phyloP scores from a whole-genome alignment of 352 stramenopile genomes.

The Pythium pyrilobum region DNA sequence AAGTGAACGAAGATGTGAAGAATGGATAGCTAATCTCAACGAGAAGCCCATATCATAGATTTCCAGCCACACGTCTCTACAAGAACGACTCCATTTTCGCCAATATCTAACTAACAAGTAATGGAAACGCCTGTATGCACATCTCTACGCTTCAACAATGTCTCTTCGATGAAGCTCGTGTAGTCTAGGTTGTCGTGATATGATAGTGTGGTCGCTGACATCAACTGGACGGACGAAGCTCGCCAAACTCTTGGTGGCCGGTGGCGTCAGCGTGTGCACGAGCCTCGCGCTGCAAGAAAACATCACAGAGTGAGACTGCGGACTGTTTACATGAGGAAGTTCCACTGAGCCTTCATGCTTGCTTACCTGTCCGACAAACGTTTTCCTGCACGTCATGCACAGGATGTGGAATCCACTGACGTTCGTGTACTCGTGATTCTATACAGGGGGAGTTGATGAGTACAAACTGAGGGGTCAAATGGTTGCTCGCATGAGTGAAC shows the following conservation, averaged over 20 bases:
- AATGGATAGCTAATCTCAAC: constrained; percentile 1
- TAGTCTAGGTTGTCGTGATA: neutral
- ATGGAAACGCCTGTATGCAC: too few relatives aligned
- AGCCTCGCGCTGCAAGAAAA: constrained; percentile 38
- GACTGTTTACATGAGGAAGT: neutral
- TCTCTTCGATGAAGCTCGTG: neutral
- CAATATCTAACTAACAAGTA: constrained; percentile 2
- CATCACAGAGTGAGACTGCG: neutral
- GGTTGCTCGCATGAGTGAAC: too few relatives aligned
- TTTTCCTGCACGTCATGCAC: constrained; percentile 58
- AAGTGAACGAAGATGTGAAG: constrained; percentile 2
- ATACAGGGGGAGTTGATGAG: neutral
- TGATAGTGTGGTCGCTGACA: neutral
- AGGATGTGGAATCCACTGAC: constrained; percentile 66
- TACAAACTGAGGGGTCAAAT: too few relatives aligned
- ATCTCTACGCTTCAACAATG: neutral
- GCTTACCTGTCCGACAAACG: constrained; percentile 45
- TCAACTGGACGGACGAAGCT: constrained; percentile 26
- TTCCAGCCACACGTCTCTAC: neutral
- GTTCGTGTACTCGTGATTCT: constrained; percentile 82
- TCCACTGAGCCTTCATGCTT: too few relatives aligned
- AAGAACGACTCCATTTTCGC: neutral
- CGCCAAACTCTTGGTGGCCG: constrained; percentile 72
- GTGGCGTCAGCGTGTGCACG: constrained; percentile 52
- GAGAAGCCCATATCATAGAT: constrained; percentile 7